Base-by-base conservation (phyloP, 2,329 filamentous ascomycete genomes). In the Fusarium chuoi region DNA sequence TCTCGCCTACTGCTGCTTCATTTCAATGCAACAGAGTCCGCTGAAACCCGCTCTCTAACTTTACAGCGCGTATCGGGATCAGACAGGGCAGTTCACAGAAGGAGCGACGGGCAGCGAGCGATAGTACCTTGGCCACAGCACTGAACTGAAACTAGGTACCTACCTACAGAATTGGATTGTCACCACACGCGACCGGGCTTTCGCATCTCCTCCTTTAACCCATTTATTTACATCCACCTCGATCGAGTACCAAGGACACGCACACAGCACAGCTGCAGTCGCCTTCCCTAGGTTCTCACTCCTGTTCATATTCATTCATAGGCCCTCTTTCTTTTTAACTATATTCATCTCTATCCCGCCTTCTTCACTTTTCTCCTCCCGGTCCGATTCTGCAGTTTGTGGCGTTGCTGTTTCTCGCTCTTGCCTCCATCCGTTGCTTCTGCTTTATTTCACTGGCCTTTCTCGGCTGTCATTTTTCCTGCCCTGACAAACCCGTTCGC, bases 121-220 rank as follows among this genome's bases (percentile, higher is more conserved):
- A 52, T 58, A 66, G 70, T 65, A 54, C 48, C 17, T 35, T 35
- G 30, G 65, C 51, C 57, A 62, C 49, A 36, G 49, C 49, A 36
- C 49, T 52, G 49, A 52, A 36, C 51, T n/a, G 36, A 55, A 42
- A 55, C 36, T 14, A 33, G 33, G 33, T 33, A 33, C 33, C 33
- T 33, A 33, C 33, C 36, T 54, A 39, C 35, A 41, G 51, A 41
- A 39, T 55, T 41, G 36, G 51, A 71, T 74, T 68, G 70, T 74
- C 61, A 70, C 57, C 71, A 74, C 71, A 74, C 72, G 72, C 72
- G 72, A 75, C 72, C 55, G 49, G 72, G 61, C 64, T 70, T 68
- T 69, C 63, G 46, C 72, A 70, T 73, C 72, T 75, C 71, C 71
- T 74, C 72, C 72, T 74, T 69, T 61, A 67, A 70, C 66, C 69